Evolutionary conservation across 768 basidiomycete species (phyloP), one percentile per base, ranked within the genome.

Genomic region (Xerocomellus amylosporus): DNA sequence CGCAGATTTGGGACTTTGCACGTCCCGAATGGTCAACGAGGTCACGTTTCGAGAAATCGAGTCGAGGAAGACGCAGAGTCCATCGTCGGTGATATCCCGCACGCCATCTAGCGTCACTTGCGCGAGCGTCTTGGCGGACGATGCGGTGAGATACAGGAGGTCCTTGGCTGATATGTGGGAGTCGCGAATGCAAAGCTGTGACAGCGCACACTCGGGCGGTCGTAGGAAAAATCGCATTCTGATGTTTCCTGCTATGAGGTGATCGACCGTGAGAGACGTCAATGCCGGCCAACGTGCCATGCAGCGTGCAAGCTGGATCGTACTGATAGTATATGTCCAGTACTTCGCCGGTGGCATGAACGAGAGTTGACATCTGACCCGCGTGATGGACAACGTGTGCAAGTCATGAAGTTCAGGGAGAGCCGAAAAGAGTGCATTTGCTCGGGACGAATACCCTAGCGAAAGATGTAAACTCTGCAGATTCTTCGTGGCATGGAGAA

Each of bases 401-500:
- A 58, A 24, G 10, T 38, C 8, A 10, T 10, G 8, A 20, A 56
- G 54, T 30, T 22, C 13, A 4, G 44, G 39, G 19, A 47, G 20
- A 41, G 31, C 39, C 1, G 22, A 46, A 9, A 34, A 49, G 2
- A 26, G 8, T 19, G 28, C 7, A 1, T 43, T 47, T 8, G n/a
- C 14, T 17, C 24, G 3, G 10, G 22, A 20, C 8, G 15, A 8
- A 20, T 44, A 5, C 9, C 8, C 22, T 15, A 19, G 30, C 20
- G 28, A 34, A 20, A 56, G 26, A 9, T 43, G 14, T 14, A 56
- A 24, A 17, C 2, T 14, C 5, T 56, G 20, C 17, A 56, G 9
- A n/a, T 57, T 22, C 53, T 49, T 56, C 3, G 30, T 49, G n/a
- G 38, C 39, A n/a, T 22, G 34, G 9, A 58, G 38, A 28, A 58